Evolutionary conservation across 73 alveolate species (phyloP), one percentile per base, ranked within the genome.

Genomic region (Paramecium tetraurelia): DNA sequence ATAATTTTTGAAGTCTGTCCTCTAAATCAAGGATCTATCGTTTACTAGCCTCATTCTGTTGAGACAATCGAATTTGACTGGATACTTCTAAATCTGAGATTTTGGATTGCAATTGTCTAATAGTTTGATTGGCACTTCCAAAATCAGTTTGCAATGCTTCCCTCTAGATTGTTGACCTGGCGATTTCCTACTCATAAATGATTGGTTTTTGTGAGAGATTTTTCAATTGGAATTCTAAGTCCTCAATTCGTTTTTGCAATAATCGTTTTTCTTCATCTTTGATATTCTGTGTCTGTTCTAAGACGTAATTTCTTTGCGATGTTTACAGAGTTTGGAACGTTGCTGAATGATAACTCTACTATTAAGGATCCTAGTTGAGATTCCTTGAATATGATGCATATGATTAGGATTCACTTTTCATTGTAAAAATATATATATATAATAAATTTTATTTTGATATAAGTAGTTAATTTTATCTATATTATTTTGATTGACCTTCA

Each of bases 261-360:
- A 63, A 63, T 63, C 84, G 41, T 63, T 63, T 63, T 63, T 63
- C 84, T 33, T 63, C 84, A 63, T 63, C 84, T 27, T 63, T 63
- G 2, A 63, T 48, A 63, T 63, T 63, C n/a, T 63, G 12, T 11
- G 21, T 27, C 84, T 63, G 27, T 63, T 63, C 84, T 31, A 63
- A 10, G 12, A 63, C 7, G 24, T 63, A 63, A 63, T 27, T 63
- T 63, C 84, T 20, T 63, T 63, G 12, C 12, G 84, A 63, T 31
- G 84, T 63, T 63, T 63, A 18, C 5, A 63, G 84, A 33, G 7
- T 63, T 12, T 63, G 8, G 29, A 63, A 63, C 0, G 50, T 63
- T 11, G 46, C 84, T 31, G 84, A 63, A 27, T 63, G 84, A 24
- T 63, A 63, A 33, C 84, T 63, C 31, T 63, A 27, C 24, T 27